A percentile compares a stretch with the other conserved stretches of the same genome.
These are phyloP conservation scores for Xylariaceae sp. DNA, from an alignment of 2,329 filamentous ascomycete genomes.

Conservation along the genomic window DNA sequence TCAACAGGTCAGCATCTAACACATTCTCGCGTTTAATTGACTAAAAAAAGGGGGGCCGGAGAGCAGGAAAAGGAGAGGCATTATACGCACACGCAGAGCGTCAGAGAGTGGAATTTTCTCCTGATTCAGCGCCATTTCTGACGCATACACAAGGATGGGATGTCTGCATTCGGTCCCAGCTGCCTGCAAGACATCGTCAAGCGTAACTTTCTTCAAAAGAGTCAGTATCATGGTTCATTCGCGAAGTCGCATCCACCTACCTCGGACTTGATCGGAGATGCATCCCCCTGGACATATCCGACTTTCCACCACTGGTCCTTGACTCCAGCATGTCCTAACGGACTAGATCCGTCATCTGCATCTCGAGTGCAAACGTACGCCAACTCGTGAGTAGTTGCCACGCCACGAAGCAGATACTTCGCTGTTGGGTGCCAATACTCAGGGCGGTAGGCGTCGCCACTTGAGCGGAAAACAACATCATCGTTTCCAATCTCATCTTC, in stretches of 20 bases:
- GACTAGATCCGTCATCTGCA: slow-evolving; percentile 39
- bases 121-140: slow-evolving; percentile 41
- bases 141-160: slow-evolving; percentile 49
- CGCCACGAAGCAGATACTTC: slow-evolving; percentile 47
- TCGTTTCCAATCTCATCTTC: slow-evolving; percentile 30
- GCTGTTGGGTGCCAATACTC: slow-evolving; percentile 37
- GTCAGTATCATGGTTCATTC: slow-evolving; percentile 16
- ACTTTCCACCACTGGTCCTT: slow-evolving; percentile 55
- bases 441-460: slow-evolving; percentile 26
- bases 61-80: background rate
- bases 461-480: slow-evolving; percentile 26
- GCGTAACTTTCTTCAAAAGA: slow-evolving; percentile 40
- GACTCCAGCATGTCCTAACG: slow-evolving; percentile 32
- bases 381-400: slow-evolving; percentile 43
- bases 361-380: slow-evolving; percentile 47
- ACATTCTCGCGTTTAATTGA: background rate
- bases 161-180: slow-evolving; percentile 45
- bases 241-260: slow-evolving; percentile 33
- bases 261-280: slow-evolving; percentile 44
- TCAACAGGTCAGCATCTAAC: slow-evolving; percentile 23
- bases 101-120: slow-evolving; percentile 36
- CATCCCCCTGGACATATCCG: slow-evolving; percentile 37
- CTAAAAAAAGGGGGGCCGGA: background rate
- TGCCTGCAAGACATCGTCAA: slow-evolving; percentile 41
- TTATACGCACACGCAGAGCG: slow-evolving; percentile 33